A percentile compares a stretch with the other conserved stretches of the same genome.
phyloP scores from a whole-genome alignment of 768 basidiomycete genomes.

The Psilocybe cubensis region DNA sequence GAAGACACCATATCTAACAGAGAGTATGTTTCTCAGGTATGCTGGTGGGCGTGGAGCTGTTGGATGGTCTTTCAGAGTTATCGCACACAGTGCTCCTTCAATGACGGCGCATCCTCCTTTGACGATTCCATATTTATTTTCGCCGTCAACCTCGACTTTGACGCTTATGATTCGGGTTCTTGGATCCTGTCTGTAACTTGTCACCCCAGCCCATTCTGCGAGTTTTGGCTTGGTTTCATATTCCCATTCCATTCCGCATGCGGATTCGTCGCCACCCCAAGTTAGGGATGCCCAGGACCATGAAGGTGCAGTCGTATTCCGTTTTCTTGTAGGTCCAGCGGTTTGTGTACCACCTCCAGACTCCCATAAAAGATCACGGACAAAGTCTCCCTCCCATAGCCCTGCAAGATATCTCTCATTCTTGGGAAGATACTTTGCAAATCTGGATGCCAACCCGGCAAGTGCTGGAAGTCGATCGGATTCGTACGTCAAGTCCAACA shows the following conservation, averaged over 20 bases:
- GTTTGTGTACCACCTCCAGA: slow-evolving; percentile 10
- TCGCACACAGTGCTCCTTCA: slow-evolving; percentile 13
- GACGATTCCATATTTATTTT: slow-evolving; percentile 15
- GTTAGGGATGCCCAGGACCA: slow-evolving; percentile 18
- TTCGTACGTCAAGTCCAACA: slow-evolving; percentile 17
- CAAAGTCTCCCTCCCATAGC: slow-evolving; percentile 18
- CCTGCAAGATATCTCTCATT: slow-evolving; percentile 18
- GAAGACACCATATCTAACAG: slow-evolving; percentile 5
- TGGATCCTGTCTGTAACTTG: slow-evolving; percentile 14
- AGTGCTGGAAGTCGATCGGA: slow-evolving; percentile 18
- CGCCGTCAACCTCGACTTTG: slow-evolving; percentile 10
- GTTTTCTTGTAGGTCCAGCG: slow-evolving; percentile 7
- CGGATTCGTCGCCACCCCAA: slow-evolving; percentile 13
- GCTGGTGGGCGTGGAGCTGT: not conserved
- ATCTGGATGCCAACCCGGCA: slow-evolving; percentile 15
- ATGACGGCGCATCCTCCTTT: slow-evolving; percentile 8
- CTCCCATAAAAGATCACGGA: slow-evolving; percentile 17
- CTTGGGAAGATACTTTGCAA: slow-evolving; percentile 12
- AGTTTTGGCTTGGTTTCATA: slow-evolving; percentile 20
- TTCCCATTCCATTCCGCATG: slow-evolving; percentile 14
- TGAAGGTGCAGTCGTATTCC: slow-evolving; percentile 6
- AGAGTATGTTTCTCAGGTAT: slow-evolving; percentile 1
- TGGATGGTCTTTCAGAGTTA: not conserved
- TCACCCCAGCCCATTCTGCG: slow-evolving; percentile 12
- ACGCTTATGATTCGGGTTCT: slow-evolving; percentile 10